Conservation (phyloP, 345 rosid genomes). For the Sisymbrium irio region DNA sequence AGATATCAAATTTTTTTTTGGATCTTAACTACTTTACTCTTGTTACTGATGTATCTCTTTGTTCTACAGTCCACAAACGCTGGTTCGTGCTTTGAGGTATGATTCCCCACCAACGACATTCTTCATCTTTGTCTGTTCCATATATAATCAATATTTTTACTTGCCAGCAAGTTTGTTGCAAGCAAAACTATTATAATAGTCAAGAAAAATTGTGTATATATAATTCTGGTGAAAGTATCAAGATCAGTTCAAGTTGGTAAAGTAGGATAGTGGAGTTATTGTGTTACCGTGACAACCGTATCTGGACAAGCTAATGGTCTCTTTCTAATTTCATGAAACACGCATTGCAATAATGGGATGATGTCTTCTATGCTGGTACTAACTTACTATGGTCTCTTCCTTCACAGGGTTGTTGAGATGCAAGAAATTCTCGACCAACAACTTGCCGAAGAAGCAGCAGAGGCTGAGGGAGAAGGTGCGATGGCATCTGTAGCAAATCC, state of each 20-base stretch:
- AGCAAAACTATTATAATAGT: not conserved
- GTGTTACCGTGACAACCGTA: not conserved
- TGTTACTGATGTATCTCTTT: slow-evolving; percentile 24
- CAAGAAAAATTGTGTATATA: not conserved
- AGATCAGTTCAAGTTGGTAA: slow-evolving; percentile 3
- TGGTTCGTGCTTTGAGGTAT: slow-evolving; percentile 98
- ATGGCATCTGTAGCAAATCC: slow-evolving; percentile 92
- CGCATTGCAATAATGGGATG: slow-evolving; percentile 1
- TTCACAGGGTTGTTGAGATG: slow-evolving; percentile 92
- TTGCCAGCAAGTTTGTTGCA: slow-evolving; percentile 1
- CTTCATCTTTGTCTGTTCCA: slow-evolving; percentile 5
- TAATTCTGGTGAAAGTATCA: no score
- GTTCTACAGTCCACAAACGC: slow-evolving; percentile 90
- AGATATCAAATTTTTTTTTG: not conserved
- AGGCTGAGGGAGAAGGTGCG: slow-evolving; percentile 96
- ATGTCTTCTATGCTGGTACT: slow-evolving; percentile 9
- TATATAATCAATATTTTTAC: not conserved
- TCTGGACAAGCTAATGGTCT: not conserved
- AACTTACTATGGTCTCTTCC: slow-evolving; percentile 15
- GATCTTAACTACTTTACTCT: slow-evolving; percentile 6
- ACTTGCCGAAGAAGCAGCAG: slow-evolving; percentile 99
- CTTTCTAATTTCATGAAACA: not conserved
- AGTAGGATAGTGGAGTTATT: not conserved
- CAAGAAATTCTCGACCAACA: slow-evolving; percentile 99
- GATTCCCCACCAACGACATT: slow-evolving; percentile 2